Evolutionary conservation across 2,329 filamentous ascomycete genomes (phyloP).

Genomic region (Aspergillus fischeri): DNA sequence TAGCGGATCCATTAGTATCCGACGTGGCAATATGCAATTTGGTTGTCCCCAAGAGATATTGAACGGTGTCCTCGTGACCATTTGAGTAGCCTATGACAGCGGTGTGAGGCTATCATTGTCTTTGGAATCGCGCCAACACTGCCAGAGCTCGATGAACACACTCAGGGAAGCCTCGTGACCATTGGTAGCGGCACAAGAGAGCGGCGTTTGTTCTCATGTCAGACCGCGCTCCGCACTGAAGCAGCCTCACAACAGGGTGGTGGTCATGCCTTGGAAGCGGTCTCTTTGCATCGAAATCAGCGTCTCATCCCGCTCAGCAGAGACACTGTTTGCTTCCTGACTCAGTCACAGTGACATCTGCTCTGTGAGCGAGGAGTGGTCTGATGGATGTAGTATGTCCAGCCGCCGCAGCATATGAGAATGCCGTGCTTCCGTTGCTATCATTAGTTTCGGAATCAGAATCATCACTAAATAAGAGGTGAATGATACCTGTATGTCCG

Average conservation of each 20-base stretch:
- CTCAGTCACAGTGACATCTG: neutral
- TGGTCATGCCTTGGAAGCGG: neutral
- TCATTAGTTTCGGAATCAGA: neutral
- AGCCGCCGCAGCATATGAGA: neutral
- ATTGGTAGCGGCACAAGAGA: neutral
- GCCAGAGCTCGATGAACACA: neutral
- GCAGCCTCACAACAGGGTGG: neutral
- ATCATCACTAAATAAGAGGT: neutral
- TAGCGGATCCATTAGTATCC: neutral
- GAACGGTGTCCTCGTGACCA: too few species aligned
- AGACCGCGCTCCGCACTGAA: neutral
- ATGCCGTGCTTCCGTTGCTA: neutral
- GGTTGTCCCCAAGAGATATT: too few species aligned
- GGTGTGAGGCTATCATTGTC: neutral
- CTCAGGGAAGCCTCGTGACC: neutral
- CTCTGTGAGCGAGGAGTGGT: neutral
- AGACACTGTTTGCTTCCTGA: neutral
- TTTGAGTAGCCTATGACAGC: neutral
- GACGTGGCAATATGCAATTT: neutral
- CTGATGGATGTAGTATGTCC: neutral
- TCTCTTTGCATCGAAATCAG: neutral
- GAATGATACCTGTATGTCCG: too few species aligned
- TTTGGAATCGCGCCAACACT: neutral
- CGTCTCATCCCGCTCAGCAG: neutral
- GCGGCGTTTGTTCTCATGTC: neutral